Evolutionary conservation across 495 filamentous ascomycete species (phyloP), one percentile per base, ranked within the genome.

Genomic region (Glutinoglossum americanum): DNA sequence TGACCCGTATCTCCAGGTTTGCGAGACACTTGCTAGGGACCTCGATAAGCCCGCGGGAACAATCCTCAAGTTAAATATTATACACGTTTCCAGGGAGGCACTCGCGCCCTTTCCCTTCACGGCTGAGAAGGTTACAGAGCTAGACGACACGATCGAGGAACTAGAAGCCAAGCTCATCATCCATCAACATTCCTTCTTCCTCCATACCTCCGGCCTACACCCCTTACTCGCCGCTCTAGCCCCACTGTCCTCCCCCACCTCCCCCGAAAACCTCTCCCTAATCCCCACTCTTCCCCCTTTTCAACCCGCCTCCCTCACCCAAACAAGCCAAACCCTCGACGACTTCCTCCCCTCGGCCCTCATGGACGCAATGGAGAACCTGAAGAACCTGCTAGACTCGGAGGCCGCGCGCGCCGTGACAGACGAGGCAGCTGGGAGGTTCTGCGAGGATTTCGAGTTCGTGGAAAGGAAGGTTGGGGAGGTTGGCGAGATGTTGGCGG

Each of bases 401-500:
- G 75, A 70, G 59, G 71, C 94, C 47, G 80, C 82, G 17, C 78
- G 82, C 44, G 76, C 82, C 48, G 76, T 94, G 35, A 89, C 83
- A 1, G 84, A 90, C 62, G 80, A 87, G 63, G 90, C 89, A 0
- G 87, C 89, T 0, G 84, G 85, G 62, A 76, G 72, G 56, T 97
- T 98, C 70, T 93, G 89, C 60, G 80, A 80, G 19, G 87, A 94
- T 62, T 98, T 98, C 69, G 87, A 90, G 70, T 82, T 82, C 59
- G 76, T 96, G 4, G 92, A 98, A 69, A 82, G 72, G 19, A 76
- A 71, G 69, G 73, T 87, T 51, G 69, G 78, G 28, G 72, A 72
- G 15, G 75, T 74, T 3, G 80, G 82, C 67, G 79, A 80, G 60
- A 56, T 69, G 63, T 60, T 61, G 32, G 5, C 25, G 21, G 27